Base-by-base conservation (phyloP, 805 yeast genomes). In the Candida arabinofermentans region DNA sequence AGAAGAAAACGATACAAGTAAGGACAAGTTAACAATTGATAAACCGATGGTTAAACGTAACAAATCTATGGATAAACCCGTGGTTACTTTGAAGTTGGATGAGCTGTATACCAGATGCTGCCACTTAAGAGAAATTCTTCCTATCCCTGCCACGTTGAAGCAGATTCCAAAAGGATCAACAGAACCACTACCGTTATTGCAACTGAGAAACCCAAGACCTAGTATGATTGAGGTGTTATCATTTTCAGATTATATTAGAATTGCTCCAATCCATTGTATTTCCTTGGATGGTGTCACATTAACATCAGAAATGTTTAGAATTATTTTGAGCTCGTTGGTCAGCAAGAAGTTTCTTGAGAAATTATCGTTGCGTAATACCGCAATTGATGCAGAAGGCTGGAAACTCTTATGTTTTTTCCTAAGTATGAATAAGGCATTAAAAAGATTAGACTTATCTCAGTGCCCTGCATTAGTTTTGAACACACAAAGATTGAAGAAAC, bases 21-120 rank as follows among this genome's bases (percentile, higher is more conserved):
- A 50, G 37, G 55, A 53, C 24, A 54, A 49, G 22, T 54, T 75
- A 31, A 82, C 72, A 44, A 83, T 85, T 50, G 95, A 85, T 56
- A 83, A 79, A 46, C 91, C 91, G 2, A 74, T 84, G 70, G 60
- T 63, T n/a, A 59, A 53, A 40, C 57, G 69, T 40, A 58, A 56
- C 36, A 54, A 54, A 39, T 52, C 48, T 32, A 65, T 65, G 69
- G 67, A 60, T 6, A 60, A 54, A 17, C 70, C 70, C 1, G 56
- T 61, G 9, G 70, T 65, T 8, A 65, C 69, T 9, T 48, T 65
- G 37, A 65, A 65, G 26, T 73, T 84, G 40, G 96, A 87, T 53
- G 74, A 79, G 35, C 71, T 91, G 55, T 90, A 90, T 63, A 87
- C 96, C 1, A 70, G 97, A 49, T 91, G 97, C 61, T 90, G 97